phyloP scores from a whole-genome alignment of 768 basidiomycete species.

The Dendrothele bispora region DNA sequence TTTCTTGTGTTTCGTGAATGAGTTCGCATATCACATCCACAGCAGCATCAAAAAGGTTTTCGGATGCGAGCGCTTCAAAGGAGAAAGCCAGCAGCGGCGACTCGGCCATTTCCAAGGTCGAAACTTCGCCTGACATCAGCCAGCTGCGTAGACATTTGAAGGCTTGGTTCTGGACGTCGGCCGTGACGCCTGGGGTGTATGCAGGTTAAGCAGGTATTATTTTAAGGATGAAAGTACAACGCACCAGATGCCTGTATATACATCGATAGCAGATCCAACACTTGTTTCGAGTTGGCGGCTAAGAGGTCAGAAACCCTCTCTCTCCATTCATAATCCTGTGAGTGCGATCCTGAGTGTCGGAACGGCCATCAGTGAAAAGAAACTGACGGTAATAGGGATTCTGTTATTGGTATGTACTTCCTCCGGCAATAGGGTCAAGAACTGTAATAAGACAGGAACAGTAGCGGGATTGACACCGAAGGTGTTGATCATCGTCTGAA shows the following conservation, averaged over 20 bases:
- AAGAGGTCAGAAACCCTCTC: constrained; percentile 63
- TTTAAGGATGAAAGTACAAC: constrained; percentile 22
- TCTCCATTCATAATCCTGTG: constrained; percentile 73
- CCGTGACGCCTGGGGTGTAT: constrained; percentile 67
- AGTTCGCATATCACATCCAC: constrained; percentile 92
- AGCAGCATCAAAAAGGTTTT: constrained; percentile 89
- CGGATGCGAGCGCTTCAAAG: constrained; percentile 82
- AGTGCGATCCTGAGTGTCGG: not conserved
- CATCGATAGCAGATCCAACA: constrained; percentile 79
- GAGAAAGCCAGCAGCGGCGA: constrained; percentile 80
- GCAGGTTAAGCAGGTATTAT: not conserved
- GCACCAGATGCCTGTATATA: constrained; percentile 87
- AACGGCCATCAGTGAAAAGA: not conserved
- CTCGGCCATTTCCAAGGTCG: constrained; percentile 58
- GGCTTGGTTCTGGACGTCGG: constrained; percentile 73
- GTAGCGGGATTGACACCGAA: constrained; percentile 85
- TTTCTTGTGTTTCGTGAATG: constrained; percentile 97
- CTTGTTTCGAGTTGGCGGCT: constrained; percentile 64
- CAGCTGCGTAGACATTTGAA: constrained; percentile 86
- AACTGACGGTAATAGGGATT: constrained; percentile 78
- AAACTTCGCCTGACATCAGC: constrained; percentile 85
- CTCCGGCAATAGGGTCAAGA: constrained; percentile 89
- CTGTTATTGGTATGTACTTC: constrained; percentile 81
- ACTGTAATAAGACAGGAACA: constrained; percentile 84
- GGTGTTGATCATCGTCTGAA: constrained; percentile 76